Conservation (phyloP, 768 basidiomycete species). For the Holtermanniella nyarrowii region DNA sequence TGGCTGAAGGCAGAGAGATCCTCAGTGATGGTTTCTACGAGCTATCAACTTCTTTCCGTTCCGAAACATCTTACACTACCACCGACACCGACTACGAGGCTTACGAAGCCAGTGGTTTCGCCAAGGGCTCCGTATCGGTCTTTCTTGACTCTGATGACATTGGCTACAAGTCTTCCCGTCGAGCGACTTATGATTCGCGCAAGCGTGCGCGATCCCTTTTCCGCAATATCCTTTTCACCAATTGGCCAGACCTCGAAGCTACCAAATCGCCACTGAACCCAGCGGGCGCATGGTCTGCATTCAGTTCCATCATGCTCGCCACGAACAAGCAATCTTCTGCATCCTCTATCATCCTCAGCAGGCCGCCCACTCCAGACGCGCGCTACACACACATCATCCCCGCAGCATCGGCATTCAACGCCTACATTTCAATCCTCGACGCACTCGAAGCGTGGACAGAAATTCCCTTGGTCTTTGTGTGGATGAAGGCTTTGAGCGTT, state of each 20-base stretch:
- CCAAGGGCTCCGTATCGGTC: conserved; percentile 9
- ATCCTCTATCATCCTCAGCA: background rate
- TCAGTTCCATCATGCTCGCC: background rate
- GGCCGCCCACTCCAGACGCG: conserved; percentile 7
- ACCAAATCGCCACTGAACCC: conserved; percentile 43
- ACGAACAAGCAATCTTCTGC: background rate
- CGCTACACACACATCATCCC: conserved; percentile 46
- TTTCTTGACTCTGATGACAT: conserved; percentile 18
- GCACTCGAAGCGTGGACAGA: conserved; percentile 48
- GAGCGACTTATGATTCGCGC: conserved; percentile 44
- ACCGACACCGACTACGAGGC: background rate
- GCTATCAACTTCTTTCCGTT: conserved; percentile 9
- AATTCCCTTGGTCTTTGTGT: conserved; percentile 58
- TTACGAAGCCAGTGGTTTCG: conserved; percentile 11
- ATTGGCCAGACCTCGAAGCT: conserved; percentile 45
- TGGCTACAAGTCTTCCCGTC: conserved; percentile 22
- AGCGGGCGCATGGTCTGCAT: conserved; percentile 26
- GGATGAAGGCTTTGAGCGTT: conserved; percentile 59
- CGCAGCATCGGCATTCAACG: conserved; percentile 48
- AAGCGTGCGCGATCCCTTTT: conserved; percentile 51
- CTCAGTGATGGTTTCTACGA: conserved; percentile 30
- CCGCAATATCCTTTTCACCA: conserved; percentile 50
- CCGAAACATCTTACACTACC: background rate
- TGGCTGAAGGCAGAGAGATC: conserved; percentile 25
- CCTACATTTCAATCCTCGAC: conserved; percentile 57